These are phyloP conservation scores for Hordeum pubiflorum DNA, from an alignment of 202 grass and related monocot species.

Conservation along the genomic window DNA sequence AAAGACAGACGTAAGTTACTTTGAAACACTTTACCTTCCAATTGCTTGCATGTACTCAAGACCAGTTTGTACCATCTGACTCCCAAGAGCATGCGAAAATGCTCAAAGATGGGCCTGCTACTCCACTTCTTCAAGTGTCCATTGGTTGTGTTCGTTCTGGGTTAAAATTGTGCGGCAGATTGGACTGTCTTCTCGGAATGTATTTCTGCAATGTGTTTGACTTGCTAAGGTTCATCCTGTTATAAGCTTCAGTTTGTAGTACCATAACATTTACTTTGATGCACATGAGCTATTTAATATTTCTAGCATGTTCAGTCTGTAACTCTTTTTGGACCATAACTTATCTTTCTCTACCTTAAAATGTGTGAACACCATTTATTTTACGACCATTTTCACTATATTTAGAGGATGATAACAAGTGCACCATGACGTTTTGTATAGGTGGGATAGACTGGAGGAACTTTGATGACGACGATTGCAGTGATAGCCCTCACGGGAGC, in stretches of 20 bases:
- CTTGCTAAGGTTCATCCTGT: not conserved
- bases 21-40: not conserved
- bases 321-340: not conserved
- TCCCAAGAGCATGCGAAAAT: not conserved
- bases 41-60: not conserved
- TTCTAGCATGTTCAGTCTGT: not conserved
- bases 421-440: not conserved
- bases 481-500: constrained; percentile 12
- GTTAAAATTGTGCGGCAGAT: not conserved
- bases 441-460: constrained; percentile 31
- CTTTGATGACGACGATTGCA: constrained; percentile 28
- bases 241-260: not conserved
- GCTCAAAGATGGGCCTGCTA: not conserved
- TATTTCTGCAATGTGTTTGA: not conserved
- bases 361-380: not conserved
- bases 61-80: not conserved
- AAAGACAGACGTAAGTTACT: constrained; percentile 38
- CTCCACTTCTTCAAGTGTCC: not conserved
- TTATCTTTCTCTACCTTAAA: not conserved
- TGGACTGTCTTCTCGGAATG: not conserved
- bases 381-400: not conserved
- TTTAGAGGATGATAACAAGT: constrained; percentile 4
- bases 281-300: not conserved
- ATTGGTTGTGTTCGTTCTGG: not conserved
- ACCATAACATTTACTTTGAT: not conserved